Base-by-base conservation (phyloP, 2,329 filamentous ascomycete species). In the Aspergillus bombycis region DNA sequence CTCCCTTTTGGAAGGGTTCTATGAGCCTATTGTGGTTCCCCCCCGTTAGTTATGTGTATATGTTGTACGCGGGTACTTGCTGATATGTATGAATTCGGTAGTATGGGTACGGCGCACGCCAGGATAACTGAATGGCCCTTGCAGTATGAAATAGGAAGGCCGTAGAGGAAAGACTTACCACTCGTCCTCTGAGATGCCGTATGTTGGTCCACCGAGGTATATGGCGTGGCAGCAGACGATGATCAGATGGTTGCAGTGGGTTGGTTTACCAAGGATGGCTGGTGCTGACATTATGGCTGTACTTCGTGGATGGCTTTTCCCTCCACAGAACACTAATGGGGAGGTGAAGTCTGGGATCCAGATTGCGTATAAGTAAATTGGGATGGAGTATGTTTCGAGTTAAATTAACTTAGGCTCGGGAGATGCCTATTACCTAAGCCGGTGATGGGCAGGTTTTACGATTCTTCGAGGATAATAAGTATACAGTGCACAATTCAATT, bases 161-260 rank as follows among this genome's bases (percentile, higher is more conserved):
- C 21, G 6, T 10, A 19, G 12, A 50, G 30, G 32, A 52, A 9
- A 14, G 4, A 62, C 69, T 62, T 63, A 80, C 89, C 89, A 92
- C 73, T 91, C 88, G 7, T 79, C 66, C 72, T 90, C 88, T 63
- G 85, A 79, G 23, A 73, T 66, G 38, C 88, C 88, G 1, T 77
- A 76, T 1, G 78, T 77, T 2, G 83, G 80, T 0, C 88, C 87
- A 30, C 88, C 88, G 16, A 83, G 78, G 83, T 91, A 96, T 62
- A 94, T 92, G 32, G 88, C 91, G 78, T 96, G 93, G 75, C 93
- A 94, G 81, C 92, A 95, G 57, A 96, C 90, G 55, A 96, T 80
- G 58, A 96, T 86, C 12, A 96, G 84, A 67, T 91, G 84, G 6
- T 77, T 77, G 41, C 59, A 70, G 5, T 41, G 52, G 21, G 12